Conservation (phyloP, 441 rosid genomes). For the Raphanus hybrid region DNA sequence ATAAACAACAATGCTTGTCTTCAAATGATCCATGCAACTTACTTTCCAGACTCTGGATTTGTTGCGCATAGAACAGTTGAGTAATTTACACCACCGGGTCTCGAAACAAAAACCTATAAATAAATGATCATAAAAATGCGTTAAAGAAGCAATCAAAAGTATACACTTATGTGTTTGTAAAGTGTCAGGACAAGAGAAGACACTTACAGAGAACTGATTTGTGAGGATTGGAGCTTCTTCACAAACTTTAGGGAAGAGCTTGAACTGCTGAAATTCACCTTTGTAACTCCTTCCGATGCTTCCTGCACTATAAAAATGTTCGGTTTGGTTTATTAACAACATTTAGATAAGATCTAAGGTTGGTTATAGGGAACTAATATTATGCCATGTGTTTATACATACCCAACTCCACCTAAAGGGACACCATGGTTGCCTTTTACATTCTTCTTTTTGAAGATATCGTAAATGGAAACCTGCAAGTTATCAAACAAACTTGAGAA, state of each 20-base stretch:
- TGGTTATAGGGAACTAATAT: not conserved
- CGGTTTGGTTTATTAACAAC: not conserved
- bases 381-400: slow-evolving; percentile 30
- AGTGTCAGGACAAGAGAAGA: not conserved
- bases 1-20: not conserved
- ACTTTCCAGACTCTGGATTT: slow-evolving; percentile 60
- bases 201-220: slow-evolving; percentile 96
- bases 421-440: slow-evolving; percentile 73
- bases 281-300: slow-evolving; percentile 93
- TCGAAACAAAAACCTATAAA: slow-evolving; percentile 74
- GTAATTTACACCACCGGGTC: slow-evolving; percentile 66
- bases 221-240: slow-evolving; percentile 82
- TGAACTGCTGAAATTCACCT: slow-evolving; percentile 92
- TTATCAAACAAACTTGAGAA: not conserved
- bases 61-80: slow-evolving; percentile 78
- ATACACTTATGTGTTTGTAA: not conserved
- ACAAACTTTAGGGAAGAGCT: slow-evolving; percentile 67
- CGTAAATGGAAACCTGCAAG: slow-evolving; percentile 62
- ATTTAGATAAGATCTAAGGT: not conserved
- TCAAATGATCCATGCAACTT: slow-evolving; percentile 31
- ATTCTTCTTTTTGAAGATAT: slow-evolving; percentile 60
- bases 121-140: not conserved
- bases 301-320: slow-evolving; percentile 54
- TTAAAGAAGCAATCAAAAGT: slow-evolving; percentile 18
- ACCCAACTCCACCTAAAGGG: slow-evolving; percentile 96